Conservation (phyloP, 108 stramenopile species). For the Nitzschia palea region DNA sequence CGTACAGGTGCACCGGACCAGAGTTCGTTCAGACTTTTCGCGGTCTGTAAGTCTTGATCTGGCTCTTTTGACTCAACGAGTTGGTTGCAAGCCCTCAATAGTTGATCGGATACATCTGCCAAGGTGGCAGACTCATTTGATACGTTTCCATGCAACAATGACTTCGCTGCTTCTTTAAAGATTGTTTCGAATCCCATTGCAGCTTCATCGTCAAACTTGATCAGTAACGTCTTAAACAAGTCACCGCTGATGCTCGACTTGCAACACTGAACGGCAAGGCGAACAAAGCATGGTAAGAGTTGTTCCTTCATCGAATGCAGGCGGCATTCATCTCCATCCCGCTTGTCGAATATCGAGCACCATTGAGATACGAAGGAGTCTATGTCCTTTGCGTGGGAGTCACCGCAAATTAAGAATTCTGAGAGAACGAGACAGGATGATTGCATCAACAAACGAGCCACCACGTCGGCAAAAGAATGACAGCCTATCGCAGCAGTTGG, state of each 20-base stretch:
- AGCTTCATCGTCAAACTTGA: conserved; percentile 6
- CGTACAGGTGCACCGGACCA: conserved; percentile 1
- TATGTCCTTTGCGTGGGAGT: conserved; percentile 18
- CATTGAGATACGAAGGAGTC: conserved; percentile 22
- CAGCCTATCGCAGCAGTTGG: background rate
- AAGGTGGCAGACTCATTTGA: background rate
- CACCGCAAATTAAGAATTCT: conserved; percentile 41
- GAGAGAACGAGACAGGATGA: conserved; percentile 42
- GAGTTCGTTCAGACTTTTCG: background rate
- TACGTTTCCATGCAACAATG: background rate
- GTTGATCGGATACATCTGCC: background rate
- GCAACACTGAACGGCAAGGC: conserved; percentile 34
- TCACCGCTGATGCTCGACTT: background rate
- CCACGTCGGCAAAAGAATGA: background rate
- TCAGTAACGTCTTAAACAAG: conserved; percentile 23
- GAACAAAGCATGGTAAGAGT: conserved; percentile 31
- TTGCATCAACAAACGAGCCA: conserved; percentile 27
- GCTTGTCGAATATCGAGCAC: conserved; percentile 23
- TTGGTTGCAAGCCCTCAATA: background rate
- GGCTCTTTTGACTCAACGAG: background rate
- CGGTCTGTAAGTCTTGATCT: background rate
- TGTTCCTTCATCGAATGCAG: conserved; percentile 2
- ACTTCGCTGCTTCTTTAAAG: conserved; percentile 4
- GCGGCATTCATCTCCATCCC: background rate
- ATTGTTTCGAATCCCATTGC: background rate